These are phyloP conservation scores for Talaromyces rugulosus DNA, from an alignment of 2,329 filamentous ascomycete species.

Conservation along the genomic window DNA sequence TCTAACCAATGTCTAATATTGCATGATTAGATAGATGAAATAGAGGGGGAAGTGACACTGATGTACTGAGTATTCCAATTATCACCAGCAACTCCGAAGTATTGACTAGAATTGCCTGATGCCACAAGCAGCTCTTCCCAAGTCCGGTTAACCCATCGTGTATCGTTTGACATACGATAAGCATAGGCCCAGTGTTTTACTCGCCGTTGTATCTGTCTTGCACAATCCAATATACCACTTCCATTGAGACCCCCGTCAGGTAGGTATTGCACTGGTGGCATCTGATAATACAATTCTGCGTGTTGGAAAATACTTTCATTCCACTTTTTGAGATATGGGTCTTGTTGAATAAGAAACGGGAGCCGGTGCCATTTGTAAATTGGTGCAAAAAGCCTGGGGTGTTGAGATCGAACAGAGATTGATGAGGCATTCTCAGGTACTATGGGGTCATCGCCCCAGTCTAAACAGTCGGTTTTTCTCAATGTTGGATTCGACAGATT, in stretches of 20 bases:
- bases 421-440: background rate
- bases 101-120: background rate
- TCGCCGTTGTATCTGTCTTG: background rate
- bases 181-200: conserved; percentile 1
- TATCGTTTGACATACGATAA: background rate
- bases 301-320: background rate
- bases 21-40: background rate
- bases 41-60: too few species aligned
- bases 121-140: background rate
- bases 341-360: background rate
- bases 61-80: conserved; percentile 1
- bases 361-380: background rate
- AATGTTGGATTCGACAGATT: background rate
- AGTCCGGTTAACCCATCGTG: background rate
- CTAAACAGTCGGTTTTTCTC: background rate
- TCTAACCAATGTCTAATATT: background rate
- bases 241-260: background rate
- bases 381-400: background rate
- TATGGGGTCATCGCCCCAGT: background rate
- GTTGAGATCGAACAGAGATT: background rate
- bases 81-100: background rate
- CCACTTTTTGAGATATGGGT: background rate
- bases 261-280: background rate
- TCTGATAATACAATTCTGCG: background rate
- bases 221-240: background rate